phyloP scores from a whole-genome alignment of 495 filamentous ascomycete species.

The Podospora conica region DNA sequence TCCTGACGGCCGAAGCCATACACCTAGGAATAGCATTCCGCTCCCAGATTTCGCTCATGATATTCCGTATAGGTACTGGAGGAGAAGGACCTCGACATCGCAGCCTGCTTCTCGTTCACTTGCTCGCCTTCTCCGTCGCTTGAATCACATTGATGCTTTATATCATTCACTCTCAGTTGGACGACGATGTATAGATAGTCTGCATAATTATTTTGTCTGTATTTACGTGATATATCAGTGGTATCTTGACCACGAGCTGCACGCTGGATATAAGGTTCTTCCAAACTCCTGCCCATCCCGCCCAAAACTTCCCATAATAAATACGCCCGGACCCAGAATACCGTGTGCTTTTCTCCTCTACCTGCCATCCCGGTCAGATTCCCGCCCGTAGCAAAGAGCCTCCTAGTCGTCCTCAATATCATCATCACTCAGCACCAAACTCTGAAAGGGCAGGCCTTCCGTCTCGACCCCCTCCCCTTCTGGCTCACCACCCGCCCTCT shows the following conservation, averaged over 20 bases:
- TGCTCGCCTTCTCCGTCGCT: too few relatives aligned
- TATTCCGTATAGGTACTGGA: too few relatives aligned
- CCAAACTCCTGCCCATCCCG: background rate
- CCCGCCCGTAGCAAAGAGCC: background rate
- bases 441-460: conserved; percentile 47
- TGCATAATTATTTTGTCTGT: background rate
- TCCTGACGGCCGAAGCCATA: too few relatives aligned
- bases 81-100: too few relatives aligned
- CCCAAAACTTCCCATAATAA: background rate
- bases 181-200: background rate
- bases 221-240: background rate
- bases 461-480: conserved; percentile 15
- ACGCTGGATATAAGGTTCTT: background rate
- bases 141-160: background rate
- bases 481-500: conserved; percentile 14
- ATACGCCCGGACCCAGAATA: background rate
- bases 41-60: too few relatives aligned
- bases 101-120: too few relatives aligned
- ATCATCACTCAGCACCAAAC: conserved; percentile 80
- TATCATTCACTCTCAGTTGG: background rate
- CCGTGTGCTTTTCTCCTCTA: background rate
- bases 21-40: too few relatives aligned
- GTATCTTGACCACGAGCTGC: background rate
- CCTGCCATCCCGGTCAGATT: background rate
- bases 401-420: conserved; percentile 82